Evolutionary conservation across 371 early-diverging fungal species (phyloP), one percentile per base, ranked within the genome.

Genomic region (Zychaea mexicana): DNA sequence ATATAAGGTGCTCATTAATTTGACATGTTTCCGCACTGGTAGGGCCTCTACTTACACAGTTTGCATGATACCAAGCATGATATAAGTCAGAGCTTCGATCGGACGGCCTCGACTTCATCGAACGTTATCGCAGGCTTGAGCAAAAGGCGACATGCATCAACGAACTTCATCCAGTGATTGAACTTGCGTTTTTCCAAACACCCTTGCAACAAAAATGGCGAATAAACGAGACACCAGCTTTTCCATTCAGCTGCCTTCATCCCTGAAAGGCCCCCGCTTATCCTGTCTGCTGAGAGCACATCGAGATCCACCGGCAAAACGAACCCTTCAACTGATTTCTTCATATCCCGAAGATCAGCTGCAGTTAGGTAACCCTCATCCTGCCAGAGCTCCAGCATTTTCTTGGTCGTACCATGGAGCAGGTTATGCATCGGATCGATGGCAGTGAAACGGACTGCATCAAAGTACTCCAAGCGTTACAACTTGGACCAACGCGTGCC

Each of bases 351-450:
- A n/a, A n/a, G n/a, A n/a, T n/a, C n/a, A n/a, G n/a, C n/a, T n/a
- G n/a, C n/a, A n/a, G n/a, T n/a, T n/a, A n/a, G n/a, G n/a, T n/a
- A n/a, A 8, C 15, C 17, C 39, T 7, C 39, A 39, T 39, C 39
- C 3, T 4, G 39, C 39, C 39, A 39, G n/a, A 8, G 4, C 4
- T 39, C 15, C 3, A 39, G n/a, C 39, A 39, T 39, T n/a, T 39
- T 39, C 19, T 60, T 66, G 0, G 66, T 39, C 5, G 53, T 49
- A 17, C 64, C 60, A 19, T 60, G 38, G 38, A 55, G 62, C 13
- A 56, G 21, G 26, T 65, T 60, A 47, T 69, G 70, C 62, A 61
- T 62, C 2, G 57, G 38, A 39, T 69, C 70, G 21, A 68, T 39
- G 19, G 38, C 39, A 21, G 39, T 60, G 27, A 8, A 59, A 7